phyloP scores from a whole-genome alignment of 768 basidiomycete species.

The Lentinula guzmanii region DNA sequence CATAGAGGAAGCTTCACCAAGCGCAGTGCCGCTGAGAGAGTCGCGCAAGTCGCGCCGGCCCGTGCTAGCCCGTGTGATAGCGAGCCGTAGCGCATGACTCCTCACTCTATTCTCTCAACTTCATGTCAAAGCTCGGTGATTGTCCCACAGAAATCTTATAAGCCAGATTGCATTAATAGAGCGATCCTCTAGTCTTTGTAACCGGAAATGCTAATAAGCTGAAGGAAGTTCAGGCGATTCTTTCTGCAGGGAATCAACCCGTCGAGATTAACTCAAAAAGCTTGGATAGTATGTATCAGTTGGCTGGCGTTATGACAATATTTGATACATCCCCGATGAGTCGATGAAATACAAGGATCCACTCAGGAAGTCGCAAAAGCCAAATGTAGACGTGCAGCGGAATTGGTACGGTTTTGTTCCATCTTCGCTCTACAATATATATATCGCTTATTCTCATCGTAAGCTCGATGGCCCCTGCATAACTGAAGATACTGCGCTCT shows the following conservation, averaged over 20 bases:
- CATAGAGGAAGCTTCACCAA: too few species aligned
- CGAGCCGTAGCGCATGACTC: too few species aligned
- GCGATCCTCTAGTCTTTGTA: slow-evolving; percentile 66
- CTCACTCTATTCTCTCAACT: not conserved
- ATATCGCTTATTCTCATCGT: slow-evolving; percentile 11
- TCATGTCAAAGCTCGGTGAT: not conserved
- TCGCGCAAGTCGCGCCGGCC: too few species aligned
- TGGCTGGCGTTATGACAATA: not conserved
- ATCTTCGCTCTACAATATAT: not conserved
- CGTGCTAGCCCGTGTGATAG: too few species aligned
- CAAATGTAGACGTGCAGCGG: slow-evolving; percentile 83
- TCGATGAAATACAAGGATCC: slow-evolving; percentile 91
- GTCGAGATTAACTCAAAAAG: slow-evolving; percentile 74
- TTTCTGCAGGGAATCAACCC: slow-evolving; percentile 54
- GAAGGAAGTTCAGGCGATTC: slow-evolving; percentile 79
- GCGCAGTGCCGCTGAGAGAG: too few species aligned
- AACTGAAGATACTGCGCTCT: slow-evolving; percentile 94
- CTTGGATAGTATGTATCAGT: slow-evolving; percentile 64
- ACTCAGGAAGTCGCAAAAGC: slow-evolving; percentile 85
- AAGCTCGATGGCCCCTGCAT: slow-evolving; percentile 43
- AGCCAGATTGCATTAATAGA: not conserved
- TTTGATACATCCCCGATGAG: slow-evolving; percentile 29
- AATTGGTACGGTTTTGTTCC: slow-evolving; percentile 45
- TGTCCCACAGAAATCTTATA: not conserved
- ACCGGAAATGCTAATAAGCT: slow-evolving; percentile 95